Base-by-base conservation (phyloP, 2,329 filamentous ascomycete genomes). In the Sphaerulina vaccinii region DNA sequence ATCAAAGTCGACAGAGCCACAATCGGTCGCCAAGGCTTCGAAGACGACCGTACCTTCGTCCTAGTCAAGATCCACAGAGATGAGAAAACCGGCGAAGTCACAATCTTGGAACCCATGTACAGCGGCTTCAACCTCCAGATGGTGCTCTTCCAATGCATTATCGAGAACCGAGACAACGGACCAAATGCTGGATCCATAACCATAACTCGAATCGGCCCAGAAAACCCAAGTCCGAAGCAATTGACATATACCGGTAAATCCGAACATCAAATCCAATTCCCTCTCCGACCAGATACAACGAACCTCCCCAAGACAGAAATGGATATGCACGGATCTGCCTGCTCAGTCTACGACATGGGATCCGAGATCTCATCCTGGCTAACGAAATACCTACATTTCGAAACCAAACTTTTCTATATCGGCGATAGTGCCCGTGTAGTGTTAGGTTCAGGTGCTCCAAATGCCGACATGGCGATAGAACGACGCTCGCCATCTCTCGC, bases 1-100 rank as follows among this genome's bases (percentile, higher is more conserved):
- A 51, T 51, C 48, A 44, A 51, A 21, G 21, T 51, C 48, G 48
- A 51, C 11, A 51, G 45, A 15, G 48, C 27, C 10, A 51, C 40
- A 4, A 51, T 51, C 29, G 48, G 48, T 23, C 38, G 27, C 5
- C 48, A 51, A 39, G 48, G 48, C 40, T 51, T 51, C 40, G 48
- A 51, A 45, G 40, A 51, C 23, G 48, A 51, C 24, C 48, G 48
- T 8, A 51, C 48, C 11, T 51, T 51, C 27, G 40, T 43, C 13
- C 48, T 51, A 18, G 21, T 11, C n/a, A 51, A 51, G 18, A 22
- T 51, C 32, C 48, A 51, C 21, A 15, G 48, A 11, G 33, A 51
- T 36, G 27, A 50, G 19, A 21, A 39, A 19, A 51, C 39, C 13
- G 48, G 48, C 32, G 48, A 51, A 15, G 33, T 44, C 22, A 19